These are phyloP conservation scores for Talaromyces atroroseus DNA, from an alignment of 2,329 filamentous ascomycete genomes.

Conservation along the genomic window DNA sequence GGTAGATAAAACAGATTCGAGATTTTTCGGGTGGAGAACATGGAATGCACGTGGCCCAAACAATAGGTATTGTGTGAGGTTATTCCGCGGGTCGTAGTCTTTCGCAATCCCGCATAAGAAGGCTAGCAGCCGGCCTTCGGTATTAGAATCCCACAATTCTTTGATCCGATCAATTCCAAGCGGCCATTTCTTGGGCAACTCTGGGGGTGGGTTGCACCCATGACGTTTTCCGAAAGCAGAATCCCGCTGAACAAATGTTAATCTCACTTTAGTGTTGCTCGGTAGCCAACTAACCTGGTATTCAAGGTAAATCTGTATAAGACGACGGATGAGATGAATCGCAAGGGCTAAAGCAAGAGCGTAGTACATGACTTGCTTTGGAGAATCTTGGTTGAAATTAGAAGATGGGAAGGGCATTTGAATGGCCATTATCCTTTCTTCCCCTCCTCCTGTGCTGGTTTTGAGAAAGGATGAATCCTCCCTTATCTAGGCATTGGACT, in stretches of 20 bases:
- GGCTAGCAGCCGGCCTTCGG: constrained; percentile 13
- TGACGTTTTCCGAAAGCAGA: not conserved
- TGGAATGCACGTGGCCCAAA: constrained; percentile 16
- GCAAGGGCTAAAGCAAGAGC: not conserved
- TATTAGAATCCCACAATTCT: constrained; percentile 15
- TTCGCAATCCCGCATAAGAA: constrained; percentile 17
- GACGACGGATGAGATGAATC: not conserved
- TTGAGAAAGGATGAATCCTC: no score
- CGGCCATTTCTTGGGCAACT: constrained; percentile 29
- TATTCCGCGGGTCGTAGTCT: constrained; percentile 21
- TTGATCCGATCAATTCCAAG: constrained; percentile 26
- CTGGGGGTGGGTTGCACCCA: constrained; percentile 27
- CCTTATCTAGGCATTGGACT: no score
- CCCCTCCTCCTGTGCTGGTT: not conserved
- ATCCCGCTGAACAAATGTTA: not conserved
- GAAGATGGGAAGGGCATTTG: not conserved
- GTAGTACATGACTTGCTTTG: not conserved
- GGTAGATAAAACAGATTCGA: constrained; percentile 14
- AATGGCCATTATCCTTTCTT: not conserved
- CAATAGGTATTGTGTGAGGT: constrained; percentile 18
- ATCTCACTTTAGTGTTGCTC: not conserved
- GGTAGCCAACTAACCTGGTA: not conserved
- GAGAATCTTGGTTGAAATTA: not conserved
- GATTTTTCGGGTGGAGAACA: constrained; percentile 14
- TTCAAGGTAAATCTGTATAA: not conserved